Evolutionary conservation across 2,329 filamentous ascomycete species (phyloP).

Genomic region (Tolypocladium sp.): DNA sequence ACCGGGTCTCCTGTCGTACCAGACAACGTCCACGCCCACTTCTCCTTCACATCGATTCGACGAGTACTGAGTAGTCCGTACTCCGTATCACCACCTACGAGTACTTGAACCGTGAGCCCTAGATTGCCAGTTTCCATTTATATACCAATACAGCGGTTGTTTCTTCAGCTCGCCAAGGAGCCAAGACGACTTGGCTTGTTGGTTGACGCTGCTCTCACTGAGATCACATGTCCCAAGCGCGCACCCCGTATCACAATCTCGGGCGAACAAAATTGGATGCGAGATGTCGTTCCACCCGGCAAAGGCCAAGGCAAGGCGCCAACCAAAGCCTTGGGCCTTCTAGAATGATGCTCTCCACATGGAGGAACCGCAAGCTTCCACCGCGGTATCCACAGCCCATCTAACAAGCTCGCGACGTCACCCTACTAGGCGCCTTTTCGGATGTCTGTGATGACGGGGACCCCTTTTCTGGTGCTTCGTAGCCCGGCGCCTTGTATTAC

Average conservation of each 20-base stretch:
- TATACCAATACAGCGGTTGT: too few relatives aligned
- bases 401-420: not conserved
- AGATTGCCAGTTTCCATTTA: not conserved
- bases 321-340: conserved; percentile 1
- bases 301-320: not conserved
- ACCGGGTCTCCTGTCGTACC: too few relatives aligned
- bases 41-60: too few relatives aligned
- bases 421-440: not conserved
- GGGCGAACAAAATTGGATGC: not conserved
- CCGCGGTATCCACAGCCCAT: not conserved
- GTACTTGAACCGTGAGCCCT: not conserved
- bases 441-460: not conserved
- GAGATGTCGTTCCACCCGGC: not conserved
- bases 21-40: too few relatives aligned
- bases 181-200: not conserved
- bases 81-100: not conserved
- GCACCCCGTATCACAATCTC: not conserved
- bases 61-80: too few relatives aligned
- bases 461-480: not conserved
- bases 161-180: too few relatives aligned
- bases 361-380: not conserved
- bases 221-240: not conserved
- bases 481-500: not conserved
- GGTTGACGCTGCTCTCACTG: not conserved
- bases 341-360: conserved; percentile 6